Conservation (phyloP, 345 rosid genomes). For the Cochlearia excelsa region DNA sequence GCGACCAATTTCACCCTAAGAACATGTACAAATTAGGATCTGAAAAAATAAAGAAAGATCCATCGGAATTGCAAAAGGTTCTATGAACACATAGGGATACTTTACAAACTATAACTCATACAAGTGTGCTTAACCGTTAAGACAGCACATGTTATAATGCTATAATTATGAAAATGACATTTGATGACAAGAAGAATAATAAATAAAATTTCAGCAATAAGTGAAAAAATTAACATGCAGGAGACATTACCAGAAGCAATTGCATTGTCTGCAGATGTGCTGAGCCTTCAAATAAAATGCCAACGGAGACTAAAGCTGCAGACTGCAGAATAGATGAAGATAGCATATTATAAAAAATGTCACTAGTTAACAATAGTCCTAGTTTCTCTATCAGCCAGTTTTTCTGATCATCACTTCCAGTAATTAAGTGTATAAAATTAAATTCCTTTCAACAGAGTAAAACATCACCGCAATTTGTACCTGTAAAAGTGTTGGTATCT, state of each 20-base stretch:
- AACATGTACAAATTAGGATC: conserved; percentile 30
- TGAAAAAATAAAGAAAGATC: conserved; percentile 21
- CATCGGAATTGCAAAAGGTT: conserved; percentile 4
- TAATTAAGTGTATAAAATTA: conserved; percentile 13
- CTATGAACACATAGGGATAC: conserved; percentile 12
- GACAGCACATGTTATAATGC: conserved; percentile 13
- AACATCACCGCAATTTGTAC: conserved; percentile 39
- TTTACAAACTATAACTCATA: conserved; percentile 7
- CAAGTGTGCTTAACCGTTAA: conserved; percentile 11
- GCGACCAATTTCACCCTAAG: conserved; percentile 90
- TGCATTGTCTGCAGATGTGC: conserved; percentile 90
- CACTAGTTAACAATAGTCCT: conserved; percentile 7
- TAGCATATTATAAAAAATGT: conserved; percentile 22
- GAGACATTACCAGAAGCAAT: conserved; percentile 60
- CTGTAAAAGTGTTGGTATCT: conserved; percentile 87
- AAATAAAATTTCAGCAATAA: conserved; percentile 15
- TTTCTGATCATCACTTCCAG: conserved; percentile 4
- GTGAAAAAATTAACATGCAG: conserved; percentile 5
- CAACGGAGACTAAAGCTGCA: conserved; percentile 86
- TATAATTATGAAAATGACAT: conserved; percentile 7
- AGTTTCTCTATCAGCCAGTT: conserved; percentile 16
- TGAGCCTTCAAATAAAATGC: conserved; percentile 94
- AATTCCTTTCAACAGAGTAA: not conserved
- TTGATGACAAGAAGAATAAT: conserved; percentile 20
- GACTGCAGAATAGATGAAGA: conserved; percentile 52